Evolutionary conservation across 2,329 filamentous ascomycete species (phyloP), one percentile per base, ranked within the genome.

Genomic region (Rutstroemia sp.): DNA sequence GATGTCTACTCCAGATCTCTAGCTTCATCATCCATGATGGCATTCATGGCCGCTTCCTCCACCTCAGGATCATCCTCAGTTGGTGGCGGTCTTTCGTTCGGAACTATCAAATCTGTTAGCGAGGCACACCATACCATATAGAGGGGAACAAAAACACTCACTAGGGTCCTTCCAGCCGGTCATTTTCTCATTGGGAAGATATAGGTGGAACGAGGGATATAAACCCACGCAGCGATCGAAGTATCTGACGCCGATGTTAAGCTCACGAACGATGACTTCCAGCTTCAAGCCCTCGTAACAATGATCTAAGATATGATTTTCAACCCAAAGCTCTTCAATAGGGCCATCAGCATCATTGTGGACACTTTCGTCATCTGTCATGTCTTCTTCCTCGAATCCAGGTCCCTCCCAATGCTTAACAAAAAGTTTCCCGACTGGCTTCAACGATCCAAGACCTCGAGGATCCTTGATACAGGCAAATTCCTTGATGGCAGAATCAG

Each of bases 161-260:
- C 67, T 60, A 42, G 85, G 84, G 23, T 78, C 71, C 68, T 83
- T 88, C 78, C 81, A 91, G 17, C 76, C 70, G 21, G 76, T 64
- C 84, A 92, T 88, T 61, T 88, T 72, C 62, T 86, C 81, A 67
- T 92, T 89, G 0, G 81, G 78, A 25, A 91, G 72, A 56, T 82
- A 81, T 0, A 75, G 78, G 66, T 87, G 82, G 66, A 87, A 88
- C 0, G 78, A 80, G 3, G 82, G 82, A 56, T 80, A 78, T 10
- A 85, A 67, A 0, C 75, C 75, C 27, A 73, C 67, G 16, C 86
- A 68, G 2, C 75, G 70, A 65, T 84, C 85, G 67, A 91, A 80
- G 67, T 87, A 90, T 60, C 75, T 76, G 23, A 89, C 58, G 2
- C 82, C 86, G 23, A 76, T 76, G 59, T 78, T 78, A 23, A 88